Percentiles rank a stretch among this genome's conserved stretches.
phyloP scores from a whole-genome alignment of 306 rosid genomes.

The Fagus sylvatica region DNA sequence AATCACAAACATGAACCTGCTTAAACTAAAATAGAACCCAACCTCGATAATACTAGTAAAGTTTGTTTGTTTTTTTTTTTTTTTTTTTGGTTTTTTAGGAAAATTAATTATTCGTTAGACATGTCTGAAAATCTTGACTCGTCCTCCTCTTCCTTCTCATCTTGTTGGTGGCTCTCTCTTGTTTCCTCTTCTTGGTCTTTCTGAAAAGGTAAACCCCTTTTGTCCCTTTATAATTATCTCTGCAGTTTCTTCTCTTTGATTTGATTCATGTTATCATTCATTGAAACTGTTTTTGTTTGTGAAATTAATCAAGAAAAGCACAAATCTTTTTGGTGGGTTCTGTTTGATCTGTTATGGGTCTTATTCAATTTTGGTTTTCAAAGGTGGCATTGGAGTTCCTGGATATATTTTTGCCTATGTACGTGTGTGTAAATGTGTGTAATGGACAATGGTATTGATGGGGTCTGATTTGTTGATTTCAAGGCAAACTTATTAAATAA shows the following conservation, averaged over 20 bases:
- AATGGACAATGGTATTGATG: neutral
- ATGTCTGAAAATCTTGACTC: slow-evolving; percentile 33
- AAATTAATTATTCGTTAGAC: slow-evolving; percentile 10
- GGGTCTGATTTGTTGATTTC: neutral
- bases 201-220: slow-evolving; percentile 35
- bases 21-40: slow-evolving; percentile 1
- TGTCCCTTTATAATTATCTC: slow-evolving; percentile 6
- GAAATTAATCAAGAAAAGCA: slow-evolving; percentile 14
- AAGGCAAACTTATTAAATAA: neutral
- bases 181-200: slow-evolving; percentile 28
- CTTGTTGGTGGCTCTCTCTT: neutral
- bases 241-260: neutral
- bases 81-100: neutral
- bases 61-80: neutral
- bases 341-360: slow-evolving; percentile 20
- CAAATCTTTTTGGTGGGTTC: neutral
- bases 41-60: neutral
- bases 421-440: no score
- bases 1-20: slow-evolving; percentile 2
- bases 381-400: slow-evolving; percentile 6
- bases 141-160: slow-evolving; percentile 14
- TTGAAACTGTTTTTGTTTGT: neutral
- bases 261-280: neutral
- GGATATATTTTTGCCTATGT: slow-evolving; percentile 8
- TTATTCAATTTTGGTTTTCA: slow-evolving; percentile 10